These are phyloP conservation scores for Clitocybe nebularis DNA, from an alignment of 1,284 basidiomycete species.

Conservation along the genomic window DNA sequence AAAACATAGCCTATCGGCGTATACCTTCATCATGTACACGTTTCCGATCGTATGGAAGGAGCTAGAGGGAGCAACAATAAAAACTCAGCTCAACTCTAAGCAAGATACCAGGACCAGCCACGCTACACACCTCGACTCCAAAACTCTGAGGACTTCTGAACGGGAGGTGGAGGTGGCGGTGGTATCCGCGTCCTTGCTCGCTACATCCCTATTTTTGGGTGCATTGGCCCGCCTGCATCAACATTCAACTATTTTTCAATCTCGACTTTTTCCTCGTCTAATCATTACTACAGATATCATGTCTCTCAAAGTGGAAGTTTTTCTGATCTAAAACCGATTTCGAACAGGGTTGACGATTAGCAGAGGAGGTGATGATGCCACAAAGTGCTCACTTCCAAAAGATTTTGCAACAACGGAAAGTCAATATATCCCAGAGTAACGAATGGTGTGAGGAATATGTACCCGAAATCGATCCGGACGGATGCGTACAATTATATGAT, in stretches of 20 bases:
- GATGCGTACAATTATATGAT: too few species aligned
- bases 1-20: conserved; percentile 77
- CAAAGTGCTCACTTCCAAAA: too few species aligned
- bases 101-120: too few species aligned
- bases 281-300: conserved; percentile 79
- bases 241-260: conserved; percentile 71
- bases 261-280: conserved; percentile 89
- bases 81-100: neutral
- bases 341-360: too few species aligned
- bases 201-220: conserved; percentile 6
- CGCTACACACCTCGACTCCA: conserved; percentile 80
- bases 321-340: conserved; percentile 89
- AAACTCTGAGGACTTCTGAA: conserved; percentile 67
- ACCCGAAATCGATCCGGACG: too few species aligned
- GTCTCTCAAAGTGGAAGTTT: conserved; percentile 90
- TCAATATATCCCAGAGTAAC: too few species aligned
- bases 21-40: conserved; percentile 91
- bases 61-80: conserved; percentile 32
- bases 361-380: too few species aligned
- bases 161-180: conserved; percentile 13
- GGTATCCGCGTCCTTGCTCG: conserved; percentile 14
- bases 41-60: conserved; percentile 84
- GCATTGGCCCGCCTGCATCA: conserved; percentile 16
- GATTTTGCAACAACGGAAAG: too few species aligned
- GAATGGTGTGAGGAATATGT: too few species aligned